These are phyloP conservation scores for Carex cristatella DNA, from an alignment of 176 grass and related monocot species.

Conservation along the genomic window DNA sequence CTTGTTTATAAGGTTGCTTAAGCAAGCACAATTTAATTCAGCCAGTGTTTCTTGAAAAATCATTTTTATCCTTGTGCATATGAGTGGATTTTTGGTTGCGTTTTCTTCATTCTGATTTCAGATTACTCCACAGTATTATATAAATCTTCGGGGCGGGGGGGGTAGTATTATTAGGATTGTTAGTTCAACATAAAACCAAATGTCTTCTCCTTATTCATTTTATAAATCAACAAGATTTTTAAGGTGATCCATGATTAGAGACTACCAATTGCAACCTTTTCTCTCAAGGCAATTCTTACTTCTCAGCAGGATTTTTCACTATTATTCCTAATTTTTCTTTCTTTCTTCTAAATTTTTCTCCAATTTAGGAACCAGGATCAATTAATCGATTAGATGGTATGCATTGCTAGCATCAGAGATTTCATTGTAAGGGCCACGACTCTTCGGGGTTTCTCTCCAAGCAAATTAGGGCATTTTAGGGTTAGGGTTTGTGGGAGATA, in stretches of 20 bases:
- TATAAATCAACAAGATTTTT: slow-evolving; percentile 1
- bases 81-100: too few species aligned
- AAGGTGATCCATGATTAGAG: not conserved
- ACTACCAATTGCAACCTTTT: not conserved
- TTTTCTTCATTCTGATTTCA: not conserved
- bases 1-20: not conserved
- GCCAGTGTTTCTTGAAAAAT: not conserved
- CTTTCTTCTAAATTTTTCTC: not conserved
- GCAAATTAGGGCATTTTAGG: slow-evolving; percentile 37
- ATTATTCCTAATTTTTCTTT: not conserved
- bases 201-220: not conserved
- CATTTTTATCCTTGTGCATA: too few species aligned
- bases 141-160: too few species aligned
- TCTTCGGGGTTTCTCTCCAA: slow-evolving; percentile 33
- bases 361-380: slow-evolving; percentile 1
- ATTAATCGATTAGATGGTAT: slow-evolving; percentile 74
- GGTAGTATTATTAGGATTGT: not conserved
- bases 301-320: not conserved
- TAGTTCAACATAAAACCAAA: not conserved
- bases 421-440: slow-evolving; percentile 51
- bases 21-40: not conserved
- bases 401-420: slow-evolving; percentile 71
- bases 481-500: slow-evolving; percentile 40
- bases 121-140: not conserved
- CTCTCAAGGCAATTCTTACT: not conserved